Percentiles rank a stretch among this genome's conserved stretches.
phyloP scores from a whole-genome alignment of 1,139 yeast species.

The Trichomonascaceae sp. region DNA sequence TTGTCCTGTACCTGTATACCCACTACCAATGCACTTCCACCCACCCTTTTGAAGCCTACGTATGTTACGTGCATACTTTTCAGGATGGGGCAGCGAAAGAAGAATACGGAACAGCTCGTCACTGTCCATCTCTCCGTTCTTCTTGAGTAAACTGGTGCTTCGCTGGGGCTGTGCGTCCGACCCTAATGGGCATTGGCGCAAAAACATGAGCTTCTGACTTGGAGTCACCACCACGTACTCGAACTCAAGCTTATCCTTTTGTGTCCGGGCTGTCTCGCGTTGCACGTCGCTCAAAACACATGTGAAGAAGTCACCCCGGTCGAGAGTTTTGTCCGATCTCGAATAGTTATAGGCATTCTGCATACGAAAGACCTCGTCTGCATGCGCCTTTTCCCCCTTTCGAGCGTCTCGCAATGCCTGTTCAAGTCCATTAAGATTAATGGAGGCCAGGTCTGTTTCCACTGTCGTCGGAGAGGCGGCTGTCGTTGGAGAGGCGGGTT shows the following conservation, averaged over 20 bases:
- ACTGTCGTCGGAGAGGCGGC: too few species aligned
- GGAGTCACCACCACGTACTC: conserved; percentile 37
- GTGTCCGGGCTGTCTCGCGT: conserved; percentile 1
- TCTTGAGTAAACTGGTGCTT: too few species aligned
- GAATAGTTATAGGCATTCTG: conserved; percentile 45
- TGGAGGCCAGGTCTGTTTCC: not conserved
- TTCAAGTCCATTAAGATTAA: conserved; percentile 14
- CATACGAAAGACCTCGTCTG: conserved; percentile 36
- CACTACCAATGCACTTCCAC: conserved; percentile 38
- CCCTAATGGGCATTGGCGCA: conserved; percentile 31
- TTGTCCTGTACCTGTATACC: conserved; percentile 19
- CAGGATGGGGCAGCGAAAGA: conserved; percentile 28
- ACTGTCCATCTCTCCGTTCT: too few species aligned
- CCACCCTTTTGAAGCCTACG: conserved; percentile 28
- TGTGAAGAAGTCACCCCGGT: conserved; percentile 37
- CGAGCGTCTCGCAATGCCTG: conserved; percentile 35
- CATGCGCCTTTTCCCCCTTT: conserved; percentile 27
- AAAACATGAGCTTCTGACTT: conserved; percentile 29
- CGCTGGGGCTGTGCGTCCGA: conserved; percentile 22
- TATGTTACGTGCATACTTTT: conserved; percentile 22
- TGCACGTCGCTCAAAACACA: conserved; percentile 20
- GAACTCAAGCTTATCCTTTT: conserved; percentile 9
- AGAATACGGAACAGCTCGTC: conserved; percentile 38
- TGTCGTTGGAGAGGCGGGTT: too few species aligned
- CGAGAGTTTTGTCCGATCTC: conserved; percentile 32